Evolutionary conservation across 768 basidiomycete species (phyloP).

Genomic region (Nevesoporus exiguus): DNA sequence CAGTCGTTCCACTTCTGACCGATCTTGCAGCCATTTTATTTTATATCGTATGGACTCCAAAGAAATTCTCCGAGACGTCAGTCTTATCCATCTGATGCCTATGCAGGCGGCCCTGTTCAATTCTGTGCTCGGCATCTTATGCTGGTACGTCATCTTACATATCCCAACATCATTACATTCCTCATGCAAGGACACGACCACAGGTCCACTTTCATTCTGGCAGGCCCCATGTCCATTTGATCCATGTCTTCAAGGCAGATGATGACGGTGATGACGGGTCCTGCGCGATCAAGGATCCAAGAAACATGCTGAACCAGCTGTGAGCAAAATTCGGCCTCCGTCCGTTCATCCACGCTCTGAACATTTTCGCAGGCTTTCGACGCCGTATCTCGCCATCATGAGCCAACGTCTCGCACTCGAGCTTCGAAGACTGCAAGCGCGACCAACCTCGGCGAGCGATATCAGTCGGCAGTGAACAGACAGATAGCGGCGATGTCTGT

Average conservation of each 20-base stretch:
- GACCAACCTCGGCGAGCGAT: conserved; percentile 1
- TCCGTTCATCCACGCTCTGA: too few relatives aligned
- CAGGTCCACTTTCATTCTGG: conserved; percentile 8
- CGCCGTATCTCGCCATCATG: conserved; percentile 8
- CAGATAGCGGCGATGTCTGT: conserved; percentile 11
- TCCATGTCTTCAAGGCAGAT: too few relatives aligned
- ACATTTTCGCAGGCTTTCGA: conserved; percentile 5
- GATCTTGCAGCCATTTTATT: background rate
- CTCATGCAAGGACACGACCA: background rate
- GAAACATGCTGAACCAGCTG: conserved; percentile 8
- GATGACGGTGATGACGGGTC: too few relatives aligned
- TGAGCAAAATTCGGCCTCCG: conserved; percentile 3
- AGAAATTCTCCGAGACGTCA: background rate
- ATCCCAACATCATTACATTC: background rate
- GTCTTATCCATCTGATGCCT: background rate
- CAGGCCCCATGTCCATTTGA: background rate
- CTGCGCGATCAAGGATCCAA: too few relatives aligned
- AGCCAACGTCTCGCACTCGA: conserved; percentile 27
- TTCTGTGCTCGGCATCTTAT: too few relatives aligned
- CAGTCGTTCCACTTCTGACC: background rate
- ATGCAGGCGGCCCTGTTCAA: too few relatives aligned
- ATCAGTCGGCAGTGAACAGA: conserved; percentile 11
- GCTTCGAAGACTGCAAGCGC: background rate
- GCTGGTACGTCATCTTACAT: conserved; percentile 12
- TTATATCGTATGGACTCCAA: background rate